Evolutionary conservation across 495 filamentous ascomycete genomes (phyloP).

Genomic region (Aspergillus sclerotiicarbonarius): DNA sequence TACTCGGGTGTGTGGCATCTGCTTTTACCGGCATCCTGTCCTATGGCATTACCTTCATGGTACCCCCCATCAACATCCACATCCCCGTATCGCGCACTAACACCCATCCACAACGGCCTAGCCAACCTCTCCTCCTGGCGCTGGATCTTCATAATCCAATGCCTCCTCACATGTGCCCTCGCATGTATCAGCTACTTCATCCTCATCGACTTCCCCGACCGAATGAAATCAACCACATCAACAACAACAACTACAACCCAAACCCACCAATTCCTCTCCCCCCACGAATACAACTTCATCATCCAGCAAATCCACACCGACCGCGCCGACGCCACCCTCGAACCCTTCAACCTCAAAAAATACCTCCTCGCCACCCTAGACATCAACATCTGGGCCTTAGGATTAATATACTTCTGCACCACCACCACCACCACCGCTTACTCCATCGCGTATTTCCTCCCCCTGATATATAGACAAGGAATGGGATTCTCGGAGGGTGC

Average conservation of each 20-base stretch:
- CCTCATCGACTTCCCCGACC: constrained; percentile 51
- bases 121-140: constrained; percentile 18
- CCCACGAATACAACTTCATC: constrained; percentile 34
- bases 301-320: constrained; percentile 37
- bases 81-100: background rate
- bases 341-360: constrained; percentile 30
- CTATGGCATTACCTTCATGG: constrained; percentile 55
- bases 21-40: constrained; percentile 58
- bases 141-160: constrained; percentile 28
- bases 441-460: constrained; percentile 51
- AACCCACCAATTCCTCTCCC: constrained; percentile 39
- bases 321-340: constrained; percentile 30
- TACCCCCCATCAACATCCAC: too few relatives aligned
- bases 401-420: constrained; percentile 47
- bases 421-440: constrained; percentile 48
- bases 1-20: constrained; percentile 54
- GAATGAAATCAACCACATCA: too few relatives aligned
- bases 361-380: constrained; percentile 30
- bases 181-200: constrained; percentile 34
- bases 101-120: constrained; percentile 20
- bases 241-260: constrained; percentile 24
- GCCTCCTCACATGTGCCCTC: constrained; percentile 31
- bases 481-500: constrained; percentile 47
- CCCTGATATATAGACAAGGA: constrained; percentile 44
- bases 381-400: constrained; percentile 38